Conservation (phyloP, 176 grass and related monocot species). For the Melocanna baccifera region DNA sequence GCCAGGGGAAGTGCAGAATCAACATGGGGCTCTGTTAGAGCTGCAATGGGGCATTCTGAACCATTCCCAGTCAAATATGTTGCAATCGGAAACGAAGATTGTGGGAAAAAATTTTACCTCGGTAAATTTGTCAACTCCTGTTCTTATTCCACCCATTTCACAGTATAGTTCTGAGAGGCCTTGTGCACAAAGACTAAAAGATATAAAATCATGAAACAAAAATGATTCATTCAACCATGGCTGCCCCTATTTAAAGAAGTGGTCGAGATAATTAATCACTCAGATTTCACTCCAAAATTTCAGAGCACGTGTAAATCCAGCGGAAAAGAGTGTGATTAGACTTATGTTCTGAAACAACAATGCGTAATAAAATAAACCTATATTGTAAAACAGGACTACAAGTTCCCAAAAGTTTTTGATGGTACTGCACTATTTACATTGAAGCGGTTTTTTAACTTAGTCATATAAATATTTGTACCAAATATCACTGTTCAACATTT, state of each 20-base stretch:
- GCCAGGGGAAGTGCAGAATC: conserved; percentile 73
- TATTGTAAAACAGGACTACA: background rate
- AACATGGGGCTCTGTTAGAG: conserved; percentile 92
- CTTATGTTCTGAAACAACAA: background rate
- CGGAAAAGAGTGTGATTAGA: background rate
- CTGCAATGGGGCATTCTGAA: conserved; percentile 86
- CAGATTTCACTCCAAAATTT: too few relatives aligned
- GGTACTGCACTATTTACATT: too few relatives aligned
- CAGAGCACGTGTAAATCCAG: too few relatives aligned
- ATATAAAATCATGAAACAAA: background rate
- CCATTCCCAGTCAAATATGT: conserved; percentile 91
- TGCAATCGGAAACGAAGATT: conserved; percentile 95
- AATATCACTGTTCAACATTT: background rate
- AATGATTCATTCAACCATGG: too few relatives aligned
- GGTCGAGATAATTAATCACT: too few relatives aligned
- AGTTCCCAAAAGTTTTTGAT: background rate
- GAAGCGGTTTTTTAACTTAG: background rate
- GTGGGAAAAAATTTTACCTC: conserved; percentile 64
- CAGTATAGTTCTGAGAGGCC: background rate
- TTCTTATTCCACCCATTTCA: conserved; percentile 5
- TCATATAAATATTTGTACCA: background rate
- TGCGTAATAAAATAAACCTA: background rate
- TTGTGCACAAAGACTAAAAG: conserved; percentile 14
- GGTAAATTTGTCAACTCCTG: conserved; percentile 32
- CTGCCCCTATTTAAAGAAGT: too few relatives aligned